phyloP scores from a whole-genome alignment of 208 protist species.

The Wallacemonas sp. region DNA sequence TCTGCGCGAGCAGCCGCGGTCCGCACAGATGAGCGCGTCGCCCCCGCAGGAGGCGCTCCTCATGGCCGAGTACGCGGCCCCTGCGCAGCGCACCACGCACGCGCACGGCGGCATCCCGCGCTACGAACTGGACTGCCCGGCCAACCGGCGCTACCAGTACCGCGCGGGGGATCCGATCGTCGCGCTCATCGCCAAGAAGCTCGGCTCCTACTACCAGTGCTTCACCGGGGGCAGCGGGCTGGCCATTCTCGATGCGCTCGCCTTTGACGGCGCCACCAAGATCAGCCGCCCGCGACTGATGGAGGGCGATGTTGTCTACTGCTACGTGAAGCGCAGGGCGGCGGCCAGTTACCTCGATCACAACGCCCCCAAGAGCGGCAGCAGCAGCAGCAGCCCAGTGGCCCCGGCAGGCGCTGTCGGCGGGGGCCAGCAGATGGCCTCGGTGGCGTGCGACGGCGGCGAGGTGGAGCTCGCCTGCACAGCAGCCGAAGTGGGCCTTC shows the following conservation, averaged over 20 bases:
- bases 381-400: background rate
- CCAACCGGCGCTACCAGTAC: constrained; percentile 59
- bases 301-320: constrained; percentile 82
- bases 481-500: constrained; percentile 69
- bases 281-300: constrained; percentile 63
- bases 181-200: constrained; percentile 55
- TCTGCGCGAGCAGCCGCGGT: constrained; percentile 30
- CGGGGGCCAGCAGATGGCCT: constrained; percentile 2
- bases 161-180: constrained; percentile 69
- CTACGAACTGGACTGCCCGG: constrained; percentile 59
- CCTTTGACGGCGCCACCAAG: constrained; percentile 89
- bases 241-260: constrained; percentile 67
- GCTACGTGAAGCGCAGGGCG: constrained; percentile 52
- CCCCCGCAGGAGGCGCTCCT: constrained; percentile 30
- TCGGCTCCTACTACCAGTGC: constrained; percentile 63
- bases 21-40: background rate
- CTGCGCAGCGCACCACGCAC: constrained; percentile 36
- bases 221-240: constrained; percentile 51
- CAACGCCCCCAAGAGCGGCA: background rate
- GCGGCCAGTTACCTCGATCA: constrained; percentile 29
- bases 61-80: constrained; percentile 60
- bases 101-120: background rate
- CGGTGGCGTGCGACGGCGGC: constrained; percentile 6
- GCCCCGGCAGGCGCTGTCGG: constrained; percentile 13
- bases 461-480: constrained; percentile 80